Base-by-base conservation (phyloP, 768 basidiomycete species). In the Pleurotus tuoliensis region DNA sequence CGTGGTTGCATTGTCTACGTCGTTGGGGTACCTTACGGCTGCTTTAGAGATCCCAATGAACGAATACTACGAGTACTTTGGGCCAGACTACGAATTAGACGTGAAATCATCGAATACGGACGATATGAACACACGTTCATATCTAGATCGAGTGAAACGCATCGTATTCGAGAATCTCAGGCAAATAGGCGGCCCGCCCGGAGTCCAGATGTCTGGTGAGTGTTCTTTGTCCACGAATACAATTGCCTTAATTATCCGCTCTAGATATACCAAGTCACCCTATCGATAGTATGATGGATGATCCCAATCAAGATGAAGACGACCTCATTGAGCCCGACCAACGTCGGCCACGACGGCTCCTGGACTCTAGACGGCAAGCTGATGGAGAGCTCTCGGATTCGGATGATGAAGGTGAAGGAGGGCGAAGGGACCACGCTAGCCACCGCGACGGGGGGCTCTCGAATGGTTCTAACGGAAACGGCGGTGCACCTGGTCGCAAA, bases 21-120 rank as follows among this genome's bases (percentile, higher is more conserved):
- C 18, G 37, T 37, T 49, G 30, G 56, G 37, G 51, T 44, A 6
- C n/a, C 37, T 38, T 39, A 18, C 20, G 48, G 25, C 7, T 57
- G 57, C 50, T 52, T 30, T 3, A 95, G 96, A 92, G 67, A 96
- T 99, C 54, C 97, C 97, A 2, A 88, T 95, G 61, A 99, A 98
- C 66, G 97, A 99, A 73, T 99, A 98, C 73, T 98, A 95, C 66
- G 96, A 98, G 67, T 98, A 98, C 71, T 98, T 98, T 69, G 97
- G 97, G 0, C 97, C 97, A 2, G 93, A 96, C 65, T 98, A 98
- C 66, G 85, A 94, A 67, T 81, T 99, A 30, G 93, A 99, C 67
- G 97, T 99, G 25, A 92, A 88, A 64, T 76, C 93, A 11, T 94
- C 92, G 11, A 99, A 98, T 67, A 90, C 93, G 58, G 94, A 97